Evolutionary conservation across 2,329 filamentous ascomycete genomes (phyloP).

Genomic region (Stemphylium beticola): DNA sequence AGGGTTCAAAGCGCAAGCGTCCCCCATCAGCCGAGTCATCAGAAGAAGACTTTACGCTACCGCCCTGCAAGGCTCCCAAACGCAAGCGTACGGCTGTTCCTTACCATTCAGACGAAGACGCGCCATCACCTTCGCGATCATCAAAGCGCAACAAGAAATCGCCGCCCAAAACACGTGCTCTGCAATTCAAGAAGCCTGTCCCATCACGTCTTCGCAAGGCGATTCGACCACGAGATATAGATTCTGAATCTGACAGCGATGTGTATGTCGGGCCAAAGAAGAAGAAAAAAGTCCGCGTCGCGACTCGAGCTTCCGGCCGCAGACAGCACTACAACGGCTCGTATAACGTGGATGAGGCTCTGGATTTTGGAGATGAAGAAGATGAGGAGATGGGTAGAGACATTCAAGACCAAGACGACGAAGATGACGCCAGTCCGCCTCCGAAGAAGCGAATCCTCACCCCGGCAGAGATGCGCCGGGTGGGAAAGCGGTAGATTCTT

Average conservation of each 20-base stretch:
- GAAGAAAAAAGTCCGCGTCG: background rate
- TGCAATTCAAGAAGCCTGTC: background rate
- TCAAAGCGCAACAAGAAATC: constrained; percentile 1
- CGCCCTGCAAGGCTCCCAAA: background rate
- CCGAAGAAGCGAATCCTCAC: too few species aligned
- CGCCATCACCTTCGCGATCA: background rate
- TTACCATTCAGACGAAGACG: background rate
- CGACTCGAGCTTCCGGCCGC: constrained; percentile 9
- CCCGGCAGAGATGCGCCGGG: too few species aligned
- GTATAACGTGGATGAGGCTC: background rate
- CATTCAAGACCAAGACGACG: background rate
- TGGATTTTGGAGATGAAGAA: background rate
- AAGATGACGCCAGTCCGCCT: background rate
- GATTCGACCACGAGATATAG: background rate
- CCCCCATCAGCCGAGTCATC: background rate
- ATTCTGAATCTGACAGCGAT: constrained; percentile 13
- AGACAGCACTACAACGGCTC: background rate
- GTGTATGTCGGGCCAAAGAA: constrained; percentile 8
- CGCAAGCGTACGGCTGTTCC: background rate
- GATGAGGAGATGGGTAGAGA: background rate
- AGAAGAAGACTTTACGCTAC: background rate
- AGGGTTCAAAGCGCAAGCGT: background rate
- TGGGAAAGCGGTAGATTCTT: too few species aligned
- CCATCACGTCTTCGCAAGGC: background rate
- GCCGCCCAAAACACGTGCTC: background rate